phyloP scores from a whole-genome alignment of 495 filamentous ascomycete species.

The Neurospora sp. region DNA sequence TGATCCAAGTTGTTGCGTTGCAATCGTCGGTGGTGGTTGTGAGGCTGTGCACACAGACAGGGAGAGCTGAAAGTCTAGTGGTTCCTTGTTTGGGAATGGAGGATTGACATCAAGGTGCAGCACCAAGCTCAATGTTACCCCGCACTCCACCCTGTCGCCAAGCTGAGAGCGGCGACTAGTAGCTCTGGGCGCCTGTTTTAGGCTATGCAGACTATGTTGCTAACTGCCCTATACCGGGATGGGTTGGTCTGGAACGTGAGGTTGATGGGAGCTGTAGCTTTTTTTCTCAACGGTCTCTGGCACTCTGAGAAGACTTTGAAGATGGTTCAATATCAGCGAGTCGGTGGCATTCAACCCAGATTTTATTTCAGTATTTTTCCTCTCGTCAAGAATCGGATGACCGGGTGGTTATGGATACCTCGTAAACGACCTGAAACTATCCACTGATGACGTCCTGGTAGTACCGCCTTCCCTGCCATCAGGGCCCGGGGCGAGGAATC shows the following conservation, averaged over 20 bases:
- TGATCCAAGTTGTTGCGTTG: background rate
- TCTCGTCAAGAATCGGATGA: background rate
- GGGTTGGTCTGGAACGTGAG: background rate
- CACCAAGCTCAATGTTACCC: slow-evolving; percentile 1
- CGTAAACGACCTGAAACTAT: background rate
- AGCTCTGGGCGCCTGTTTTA: background rate
- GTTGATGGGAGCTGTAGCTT: background rate
- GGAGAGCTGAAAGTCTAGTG: background rate
- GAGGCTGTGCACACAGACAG: background rate
- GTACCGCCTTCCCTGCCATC: background rate
- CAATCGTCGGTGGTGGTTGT: background rate
- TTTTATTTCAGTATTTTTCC: background rate
- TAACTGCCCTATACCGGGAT: background rate
- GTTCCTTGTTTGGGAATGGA: background rate
- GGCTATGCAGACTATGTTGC: background rate
- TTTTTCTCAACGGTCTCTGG: background rate
- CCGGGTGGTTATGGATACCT: background rate
- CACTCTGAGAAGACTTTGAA: background rate
- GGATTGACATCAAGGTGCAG: slow-evolving; percentile 13
- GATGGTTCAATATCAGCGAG: background rate
- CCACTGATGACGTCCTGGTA: background rate
- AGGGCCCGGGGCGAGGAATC: background rate
- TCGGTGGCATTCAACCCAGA: background rate
- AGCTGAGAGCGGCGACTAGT: background rate
- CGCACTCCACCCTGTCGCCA: slow-evolving; percentile 4